Base-by-base conservation (phyloP, 345 rosid species). In the Syzygium oleosum region DNA sequence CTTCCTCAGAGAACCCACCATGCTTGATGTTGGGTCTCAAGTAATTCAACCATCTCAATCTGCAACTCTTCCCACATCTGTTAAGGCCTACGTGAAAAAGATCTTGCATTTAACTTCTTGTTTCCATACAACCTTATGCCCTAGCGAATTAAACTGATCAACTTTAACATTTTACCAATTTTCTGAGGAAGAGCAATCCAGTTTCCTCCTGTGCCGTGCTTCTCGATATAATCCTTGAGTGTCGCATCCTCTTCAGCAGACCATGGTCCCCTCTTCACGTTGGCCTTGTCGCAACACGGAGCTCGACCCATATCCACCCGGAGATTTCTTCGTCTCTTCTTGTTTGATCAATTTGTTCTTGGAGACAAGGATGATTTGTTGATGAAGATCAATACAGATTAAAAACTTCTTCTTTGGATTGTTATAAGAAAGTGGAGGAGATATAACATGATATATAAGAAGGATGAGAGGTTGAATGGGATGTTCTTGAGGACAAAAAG, bases 131-230 rank as follows among this genome's bases (percentile, higher is more conserved):
- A 52, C 55, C n/a, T 25, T 54, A 54, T 25, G 49, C 65, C 46
- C 51, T 52, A 79, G 53, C n/a, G 41, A 87, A 29, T 12, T 16
- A 12, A 59, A 53, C 85, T 78, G 55, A 83, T 29, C 77, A 56
- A 84, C n/a, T 85, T 13, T 73, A 49, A 27, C 4, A 63, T 21
- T 52, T 6, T 95, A 97, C 99, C 99, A 87, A 96, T 94, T 90
- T 97, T 97, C 88, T 97, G 98, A 91, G 99, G 99, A 87, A 97
- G 98, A 52, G 99, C 98, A 89, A 97, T 97, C 99, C 99, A 97
- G 88, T 97, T 97, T 88, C 96, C 96, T 68, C 99, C 99, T 51
- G 99, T 97, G 43, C 99, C 99, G 90, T 91, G 88, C 61, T 92
- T 91, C 85, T 97, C 97, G 88, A 97, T 97, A 58, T 95, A 96